Percentiles rank a stretch among this genome's conserved stretches.
Conservation (phyloP, 352 stramenopile genomes). For the Phytophthora ohioensis region DNA sequence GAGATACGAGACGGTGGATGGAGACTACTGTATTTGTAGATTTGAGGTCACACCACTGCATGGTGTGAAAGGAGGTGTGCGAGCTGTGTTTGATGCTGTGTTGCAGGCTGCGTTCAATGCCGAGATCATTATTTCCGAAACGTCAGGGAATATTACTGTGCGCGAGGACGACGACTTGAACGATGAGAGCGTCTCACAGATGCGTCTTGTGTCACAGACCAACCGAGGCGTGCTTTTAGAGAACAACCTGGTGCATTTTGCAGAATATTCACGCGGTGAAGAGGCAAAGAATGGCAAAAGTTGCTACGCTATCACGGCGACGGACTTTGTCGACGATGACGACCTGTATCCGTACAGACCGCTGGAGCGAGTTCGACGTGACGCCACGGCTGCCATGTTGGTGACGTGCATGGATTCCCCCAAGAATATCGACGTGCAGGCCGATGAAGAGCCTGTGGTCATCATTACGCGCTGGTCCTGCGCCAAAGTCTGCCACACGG, state of each 20-base stretch:
- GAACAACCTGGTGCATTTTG: slow-evolving; percentile 48
- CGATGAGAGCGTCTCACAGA: slow-evolving; percentile 49
- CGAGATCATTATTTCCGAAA: slow-evolving; percentile 74
- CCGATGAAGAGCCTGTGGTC: slow-evolving; percentile 23
- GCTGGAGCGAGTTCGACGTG: slow-evolving; percentile 46
- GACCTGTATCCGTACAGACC: slow-evolving; percentile 56
- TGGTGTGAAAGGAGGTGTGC: slow-evolving; percentile 43
- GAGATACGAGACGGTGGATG: slow-evolving; percentile 48
- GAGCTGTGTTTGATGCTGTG: slow-evolving; percentile 57
- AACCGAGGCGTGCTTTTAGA: slow-evolving; percentile 37
- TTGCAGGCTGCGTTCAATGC: slow-evolving; percentile 60
- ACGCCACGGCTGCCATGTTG: slow-evolving; percentile 43
- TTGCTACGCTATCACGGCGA: slow-evolving; percentile 42
- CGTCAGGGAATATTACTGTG: slow-evolving; percentile 67
- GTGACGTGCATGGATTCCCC: slow-evolving; percentile 30
- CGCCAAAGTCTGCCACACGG: slow-evolving; percentile 33
- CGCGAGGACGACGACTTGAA: slow-evolving; percentile 71
- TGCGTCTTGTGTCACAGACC: slow-evolving; percentile 52
- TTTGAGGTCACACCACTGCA: slow-evolving; percentile 57
- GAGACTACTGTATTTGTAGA: slow-evolving; percentile 53
- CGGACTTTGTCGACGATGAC: slow-evolving; percentile 58
- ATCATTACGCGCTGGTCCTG: slow-evolving; percentile 39
- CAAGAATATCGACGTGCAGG: slow-evolving; percentile 4
- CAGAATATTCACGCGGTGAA: slow-evolving; percentile 26
- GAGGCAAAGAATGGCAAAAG: slow-evolving; percentile 24